Conservation (phyloP, 257 asterid genomes). For the Jasminum sambac region DNA sequence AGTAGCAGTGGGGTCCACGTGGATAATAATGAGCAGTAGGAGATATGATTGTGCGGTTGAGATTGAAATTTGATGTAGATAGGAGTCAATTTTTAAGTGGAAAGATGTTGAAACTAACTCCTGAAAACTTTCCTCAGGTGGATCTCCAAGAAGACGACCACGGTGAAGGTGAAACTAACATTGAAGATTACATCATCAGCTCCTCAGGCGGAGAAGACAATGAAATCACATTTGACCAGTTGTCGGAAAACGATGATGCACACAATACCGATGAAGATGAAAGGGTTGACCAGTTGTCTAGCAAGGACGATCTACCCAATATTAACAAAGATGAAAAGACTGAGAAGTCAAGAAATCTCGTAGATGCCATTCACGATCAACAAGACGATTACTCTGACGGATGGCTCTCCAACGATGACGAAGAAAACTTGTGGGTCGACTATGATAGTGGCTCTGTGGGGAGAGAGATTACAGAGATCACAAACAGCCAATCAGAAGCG, state of each 20-base stretch:
- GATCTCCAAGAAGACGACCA: conserved; percentile 61
- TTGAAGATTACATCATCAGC: conserved; percentile 35
- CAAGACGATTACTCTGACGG: conserved; percentile 42
- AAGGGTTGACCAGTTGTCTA: conserved; percentile 36
- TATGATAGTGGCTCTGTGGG: conserved; percentile 47
- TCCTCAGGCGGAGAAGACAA: conserved; percentile 48
- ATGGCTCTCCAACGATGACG: conserved; percentile 52
- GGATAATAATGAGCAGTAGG: no score
- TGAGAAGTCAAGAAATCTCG: conserved; percentile 33
- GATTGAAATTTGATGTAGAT: not conserved
- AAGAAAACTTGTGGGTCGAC: conserved; percentile 46
- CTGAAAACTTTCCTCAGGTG: conserved; percentile 43
- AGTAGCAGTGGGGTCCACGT: no score
- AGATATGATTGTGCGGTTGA: not conserved
- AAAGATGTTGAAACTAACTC: not conserved
- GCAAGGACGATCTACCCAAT: conserved; percentile 22
- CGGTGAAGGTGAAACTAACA: conserved; percentile 33
- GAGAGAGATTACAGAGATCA: conserved; percentile 29
- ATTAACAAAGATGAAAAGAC: conserved; percentile 30
- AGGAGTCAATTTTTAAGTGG: no score
- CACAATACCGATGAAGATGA: no score
- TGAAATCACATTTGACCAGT: conserved; percentile 34
- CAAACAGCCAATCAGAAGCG: conserved; percentile 32
- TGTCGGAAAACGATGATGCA: no score
- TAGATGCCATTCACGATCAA: conserved; percentile 30